Conservation (phyloP, 176 grass and related monocot genomes). For the Themeda triandra region DNA sequence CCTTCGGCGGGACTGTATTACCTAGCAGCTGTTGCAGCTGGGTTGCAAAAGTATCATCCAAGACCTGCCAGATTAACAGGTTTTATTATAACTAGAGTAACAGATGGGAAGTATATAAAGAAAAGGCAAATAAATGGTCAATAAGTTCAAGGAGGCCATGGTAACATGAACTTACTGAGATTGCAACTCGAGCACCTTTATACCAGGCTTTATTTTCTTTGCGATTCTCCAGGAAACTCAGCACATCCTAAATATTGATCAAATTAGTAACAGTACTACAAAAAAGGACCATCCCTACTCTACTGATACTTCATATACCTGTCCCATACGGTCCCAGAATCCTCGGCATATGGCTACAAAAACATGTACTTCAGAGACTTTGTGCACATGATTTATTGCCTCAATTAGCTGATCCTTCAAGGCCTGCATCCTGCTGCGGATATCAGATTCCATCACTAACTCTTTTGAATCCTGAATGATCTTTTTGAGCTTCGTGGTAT, state of each 20-base stretch:
- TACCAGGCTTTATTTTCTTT: constrained; percentile 97
- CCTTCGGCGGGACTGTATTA: constrained; percentile 71
- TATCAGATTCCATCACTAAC: constrained; percentile 83
- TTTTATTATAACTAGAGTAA: background rate
- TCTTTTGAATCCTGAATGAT: constrained; percentile 94
- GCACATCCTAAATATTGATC: constrained; percentile 65
- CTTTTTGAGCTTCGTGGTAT: constrained; percentile 91
- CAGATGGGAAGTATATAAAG: background rate
- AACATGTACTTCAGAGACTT: constrained; percentile 81
- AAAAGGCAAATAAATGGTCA: background rate
- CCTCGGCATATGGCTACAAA: constrained; percentile 82
- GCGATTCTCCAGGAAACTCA: constrained; percentile 84
- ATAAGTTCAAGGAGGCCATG: background rate
- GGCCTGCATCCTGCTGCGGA: constrained; percentile 81
- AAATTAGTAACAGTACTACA: constrained; percentile 12
- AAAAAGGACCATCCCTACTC: background rate
- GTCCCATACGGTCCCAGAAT: constrained; percentile 93
- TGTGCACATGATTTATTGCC: constrained; percentile 76
- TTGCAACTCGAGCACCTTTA: constrained; percentile 74
- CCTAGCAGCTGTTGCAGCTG: constrained; percentile 89
- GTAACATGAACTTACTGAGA: constrained; percentile 58
- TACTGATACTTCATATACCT: constrained; percentile 42
- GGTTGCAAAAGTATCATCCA: constrained; percentile 93
- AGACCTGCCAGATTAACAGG: constrained; percentile 45
- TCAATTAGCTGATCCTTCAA: constrained; percentile 77